A percentile compares a stretch with the other conserved stretches of the same genome.
Evolutionary conservation across 2,329 filamentous ascomycete species (phyloP).

Genomic region (Colletotrichum trifolii): DNA sequence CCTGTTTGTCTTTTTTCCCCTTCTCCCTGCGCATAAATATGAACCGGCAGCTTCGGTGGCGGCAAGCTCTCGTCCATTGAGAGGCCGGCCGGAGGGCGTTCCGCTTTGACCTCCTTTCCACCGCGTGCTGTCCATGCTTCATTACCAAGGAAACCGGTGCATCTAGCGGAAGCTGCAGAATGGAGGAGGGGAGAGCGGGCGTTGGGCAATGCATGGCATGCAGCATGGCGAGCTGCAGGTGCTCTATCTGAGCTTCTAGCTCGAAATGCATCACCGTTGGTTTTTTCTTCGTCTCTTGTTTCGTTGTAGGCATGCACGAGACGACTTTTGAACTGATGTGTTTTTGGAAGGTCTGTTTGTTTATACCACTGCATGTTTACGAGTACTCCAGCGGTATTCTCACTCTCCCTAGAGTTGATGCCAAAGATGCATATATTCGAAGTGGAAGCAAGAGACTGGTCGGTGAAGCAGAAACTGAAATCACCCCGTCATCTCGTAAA

Average conservation of each 20-base stretch:
- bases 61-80: background rate
- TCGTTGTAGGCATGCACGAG: no score
- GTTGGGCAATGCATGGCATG: background rate
- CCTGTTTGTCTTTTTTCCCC: no score
- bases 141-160: background rate
- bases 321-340: no score
- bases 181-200: background rate
- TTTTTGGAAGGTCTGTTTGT: no score
- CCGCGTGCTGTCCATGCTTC: background rate
- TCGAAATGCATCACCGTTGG: background rate
- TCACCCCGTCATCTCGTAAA: no score
- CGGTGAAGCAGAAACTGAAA: background rate
- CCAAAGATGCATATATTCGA: no score
- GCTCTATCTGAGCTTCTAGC: slow-evolving; percentile 15
- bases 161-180: background rate
- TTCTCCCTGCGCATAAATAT: no score
- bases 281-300: background rate
- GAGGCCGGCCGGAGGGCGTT: background rate
- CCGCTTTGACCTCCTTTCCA: slow-evolving; percentile 24
- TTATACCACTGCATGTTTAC: no score
- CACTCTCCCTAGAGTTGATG: no score
- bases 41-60: background rate
- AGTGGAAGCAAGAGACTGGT: no score
- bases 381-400: no score
- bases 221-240: slow-evolving; percentile 8